Conservation (phyloP, 306 rosid genomes). For the Hippophae rhamnoides region DNA sequence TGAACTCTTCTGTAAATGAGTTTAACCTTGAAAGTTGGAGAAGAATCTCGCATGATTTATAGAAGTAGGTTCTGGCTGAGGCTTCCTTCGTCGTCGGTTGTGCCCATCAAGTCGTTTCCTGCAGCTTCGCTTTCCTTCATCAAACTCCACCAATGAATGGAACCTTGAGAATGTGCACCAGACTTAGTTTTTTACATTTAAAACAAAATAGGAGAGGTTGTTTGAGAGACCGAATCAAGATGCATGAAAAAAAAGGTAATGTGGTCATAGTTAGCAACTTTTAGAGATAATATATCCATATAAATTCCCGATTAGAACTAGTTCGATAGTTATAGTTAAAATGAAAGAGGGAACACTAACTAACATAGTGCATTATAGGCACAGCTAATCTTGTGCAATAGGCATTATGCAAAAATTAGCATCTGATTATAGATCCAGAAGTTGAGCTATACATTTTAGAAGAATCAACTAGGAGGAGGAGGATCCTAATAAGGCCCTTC, state of each 20-base stretch:
- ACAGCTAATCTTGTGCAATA: no score
- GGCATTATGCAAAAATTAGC: no score
- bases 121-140: slow-evolving; percentile 81
- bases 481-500: no score
- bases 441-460: no score
- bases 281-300: no score
- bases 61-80: slow-evolving; percentile 56
- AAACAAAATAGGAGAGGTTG: not conserved
- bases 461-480: no score
- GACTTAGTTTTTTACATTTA: not conserved
- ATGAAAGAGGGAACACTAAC: no score
- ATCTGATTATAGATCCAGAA: no score
- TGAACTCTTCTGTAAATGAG: not conserved
- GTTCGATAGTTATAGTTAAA: no score
- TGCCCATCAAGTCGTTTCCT: slow-evolving; percentile 84
- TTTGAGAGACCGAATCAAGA: not conserved
- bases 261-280: no score
- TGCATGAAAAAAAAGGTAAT: not conserved
- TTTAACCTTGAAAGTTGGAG: slow-evolving; percentile 48
- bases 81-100: slow-evolving; percentile 73
- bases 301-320: no score
- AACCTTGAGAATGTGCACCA: slow-evolving; percentile 34
- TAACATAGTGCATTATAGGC: no score
- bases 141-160: slow-evolving; percentile 79
- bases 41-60: slow-evolving; percentile 43